Percentiles rank a stretch among this genome's conserved stretches.
Evolutionary conservation across 352 stramenopile genomes (phyloP).

Genomic region (Bremia lactucae): DNA sequence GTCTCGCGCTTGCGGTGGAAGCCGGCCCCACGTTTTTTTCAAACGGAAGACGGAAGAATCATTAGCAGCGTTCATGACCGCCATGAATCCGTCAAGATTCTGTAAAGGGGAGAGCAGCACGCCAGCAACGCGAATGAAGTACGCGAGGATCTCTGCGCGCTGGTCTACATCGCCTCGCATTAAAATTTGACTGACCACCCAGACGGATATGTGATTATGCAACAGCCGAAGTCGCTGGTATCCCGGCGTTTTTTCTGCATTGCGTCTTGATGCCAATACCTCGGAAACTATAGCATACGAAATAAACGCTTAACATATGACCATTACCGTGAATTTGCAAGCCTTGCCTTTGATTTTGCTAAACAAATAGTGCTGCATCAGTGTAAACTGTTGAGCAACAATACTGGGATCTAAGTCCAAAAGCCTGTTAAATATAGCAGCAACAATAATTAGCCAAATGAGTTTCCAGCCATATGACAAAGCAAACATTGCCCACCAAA

Average conservation of each 20-base stretch:
- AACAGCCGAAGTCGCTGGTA: slow-evolving; percentile 75
- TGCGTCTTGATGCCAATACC: slow-evolving; percentile 62
- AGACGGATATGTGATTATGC: slow-evolving; percentile 81
- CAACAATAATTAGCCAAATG: not conserved
- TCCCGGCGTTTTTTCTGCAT: slow-evolving; percentile 63
- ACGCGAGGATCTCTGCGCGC: slow-evolving; percentile 64
- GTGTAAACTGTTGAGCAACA: slow-evolving; percentile 75
- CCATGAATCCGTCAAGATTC: slow-evolving; percentile 85
- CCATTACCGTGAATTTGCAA: not conserved
- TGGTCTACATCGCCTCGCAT: slow-evolving; percentile 66
- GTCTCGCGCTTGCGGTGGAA: slow-evolving; percentile 56
- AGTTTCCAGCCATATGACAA: slow-evolving; percentile 3
- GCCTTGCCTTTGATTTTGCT: slow-evolving; percentile 83
- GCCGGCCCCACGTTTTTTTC: slow-evolving; percentile 77
- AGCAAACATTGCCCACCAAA: slow-evolving; percentile 80
- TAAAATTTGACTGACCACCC: slow-evolving; percentile 79
- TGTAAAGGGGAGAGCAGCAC: slow-evolving; percentile 66
- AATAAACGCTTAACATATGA: not conserved
- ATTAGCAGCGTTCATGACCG: slow-evolving; percentile 84
- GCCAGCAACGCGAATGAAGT: slow-evolving; percentile 78
- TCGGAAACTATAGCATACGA: slow-evolving; percentile 47
- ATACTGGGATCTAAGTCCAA: slow-evolving; percentile 69
- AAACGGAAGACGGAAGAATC: slow-evolving; percentile 80
- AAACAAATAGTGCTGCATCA: slow-evolving; percentile 83
- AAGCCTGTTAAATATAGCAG: slow-evolving; percentile 27